Percentiles rank a stretch among this genome's conserved stretches.
Evolutionary conservation across 345 rosid species (phyloP).

Genomic region (Rubroshorea leprosula): DNA sequence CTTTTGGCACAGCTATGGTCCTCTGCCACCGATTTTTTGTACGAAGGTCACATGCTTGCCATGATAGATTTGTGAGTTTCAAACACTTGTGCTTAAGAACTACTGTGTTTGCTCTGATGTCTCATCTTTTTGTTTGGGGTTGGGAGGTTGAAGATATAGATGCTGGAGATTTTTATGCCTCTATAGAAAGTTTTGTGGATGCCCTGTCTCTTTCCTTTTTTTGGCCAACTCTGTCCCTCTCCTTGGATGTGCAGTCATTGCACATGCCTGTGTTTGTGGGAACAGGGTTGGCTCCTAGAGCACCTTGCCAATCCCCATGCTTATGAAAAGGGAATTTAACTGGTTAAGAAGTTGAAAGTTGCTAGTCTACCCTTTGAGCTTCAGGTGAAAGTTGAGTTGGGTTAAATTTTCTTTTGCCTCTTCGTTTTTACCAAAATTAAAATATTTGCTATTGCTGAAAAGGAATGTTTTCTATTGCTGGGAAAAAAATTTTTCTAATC

Average conservation of each 20-base stretch:
- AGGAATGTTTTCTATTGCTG: no score
- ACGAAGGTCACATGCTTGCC: conserved; percentile 78
- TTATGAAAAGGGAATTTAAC: not conserved
- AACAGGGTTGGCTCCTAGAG: not conserved
- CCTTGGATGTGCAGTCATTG: not conserved
- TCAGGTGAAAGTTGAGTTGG: conserved; percentile 4
- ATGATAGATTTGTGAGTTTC: conserved; percentile 72
- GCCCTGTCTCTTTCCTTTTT: no score
- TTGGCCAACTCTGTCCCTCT: not conserved
- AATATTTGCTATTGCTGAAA: no score
- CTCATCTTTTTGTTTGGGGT: not conserved
- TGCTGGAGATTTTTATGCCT: not conserved
- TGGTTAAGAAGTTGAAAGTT: not conserved
- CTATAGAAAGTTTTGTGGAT: not conserved
- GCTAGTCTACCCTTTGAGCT: not conserved
- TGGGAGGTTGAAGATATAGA: not conserved
- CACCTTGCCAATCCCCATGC: not conserved
- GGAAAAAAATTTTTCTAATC: not conserved
- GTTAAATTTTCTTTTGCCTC: not conserved
- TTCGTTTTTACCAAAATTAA: not conserved
- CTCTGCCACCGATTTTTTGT: conserved; percentile 74
- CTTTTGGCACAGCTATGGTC: conserved; percentile 75
- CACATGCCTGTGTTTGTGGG: not conserved
- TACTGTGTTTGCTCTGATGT: not conserved
- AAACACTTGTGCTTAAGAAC: not conserved